Base-by-base conservation (phyloP, 805 yeast species). In the Myxozyma sirexii region DNA sequence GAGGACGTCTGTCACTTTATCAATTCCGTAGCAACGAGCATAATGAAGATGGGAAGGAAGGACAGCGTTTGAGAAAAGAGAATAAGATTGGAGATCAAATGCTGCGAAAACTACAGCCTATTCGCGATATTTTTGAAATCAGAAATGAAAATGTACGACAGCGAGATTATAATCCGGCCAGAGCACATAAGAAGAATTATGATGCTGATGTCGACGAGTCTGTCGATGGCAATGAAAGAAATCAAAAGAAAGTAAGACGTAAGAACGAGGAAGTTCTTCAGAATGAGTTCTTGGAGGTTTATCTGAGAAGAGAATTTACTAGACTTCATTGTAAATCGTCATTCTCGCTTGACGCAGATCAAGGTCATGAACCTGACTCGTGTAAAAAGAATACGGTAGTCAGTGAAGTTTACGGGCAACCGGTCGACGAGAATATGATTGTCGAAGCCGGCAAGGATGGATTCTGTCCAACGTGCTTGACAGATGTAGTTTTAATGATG, bases 201-300 rank as follows among this genome's bases (percentile, higher is more conserved):
- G 48, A 44, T 15, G 48, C 48, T 21, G 48, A 44, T 26, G 33
- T 26, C 15, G 45, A 42, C n/a, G n/a, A n/a, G n/a, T n/a, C n/a
- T 15, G 48, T 13, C 13, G 48, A 26, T 26, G 35, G 7, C 23
- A 33, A 24, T 29, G 33, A 29, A 29, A 29, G 6, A 7, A 29
- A 24, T 24, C 21, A 8, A 4, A 17, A 3, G 42, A 13, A 10
- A 10, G 8, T 19, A n/a, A 15, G 21, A 38, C 21, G 17, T 10
- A 38, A 10, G n/a, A 38, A 17, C 6, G 33, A 29, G 33, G 10
- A 7, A 29, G 10, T 29, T 15, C 42, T 2, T 13, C 2, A 38
- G 2, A 38, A 38, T 38, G 42, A 38, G n/a, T 38, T 38, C 8
- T 19, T 38, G 42, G 42, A 38, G 7, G 5, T 13, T 38, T 38